Percentiles rank a stretch among this genome's conserved stretches.
Conservation (phyloP, 345 rosid genomes). For the rapeseed (Brassica napus) region DNA sequence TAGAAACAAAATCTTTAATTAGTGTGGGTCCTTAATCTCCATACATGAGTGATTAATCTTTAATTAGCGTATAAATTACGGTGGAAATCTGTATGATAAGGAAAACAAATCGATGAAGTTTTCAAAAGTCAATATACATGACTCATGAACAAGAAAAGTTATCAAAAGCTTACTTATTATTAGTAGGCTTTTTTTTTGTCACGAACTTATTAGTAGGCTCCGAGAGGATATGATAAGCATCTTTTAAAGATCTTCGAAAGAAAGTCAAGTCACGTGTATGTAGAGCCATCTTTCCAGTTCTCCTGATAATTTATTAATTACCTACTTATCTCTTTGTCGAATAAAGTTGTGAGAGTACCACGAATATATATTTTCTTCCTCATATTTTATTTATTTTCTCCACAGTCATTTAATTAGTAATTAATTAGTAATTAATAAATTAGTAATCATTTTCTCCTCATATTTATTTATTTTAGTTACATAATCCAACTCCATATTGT, state of each 20-base stretch:
- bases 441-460: not conserved
- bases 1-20: not conserved
- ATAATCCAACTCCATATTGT: not conserved
- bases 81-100: not conserved
- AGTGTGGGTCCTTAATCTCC: not conserved
- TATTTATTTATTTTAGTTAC: not conserved
- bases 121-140: not conserved
- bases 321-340: slow-evolving; percentile 22
- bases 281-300: slow-evolving; percentile 15
- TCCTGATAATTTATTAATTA: slow-evolving; percentile 21
- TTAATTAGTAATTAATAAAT: not conserved
- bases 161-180: not conserved
- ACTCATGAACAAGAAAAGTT: not conserved
- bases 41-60: slow-evolving; percentile 11
- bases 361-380: not conserved
- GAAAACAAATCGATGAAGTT: not conserved
- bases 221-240: slow-evolving; percentile 25
- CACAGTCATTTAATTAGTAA: not conserved
- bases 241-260: slow-evolving; percentile 21
- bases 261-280: slow-evolving; percentile 39
- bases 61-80: slow-evolving; percentile 18
- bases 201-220: not conserved
- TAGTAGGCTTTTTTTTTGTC: too few species aligned
- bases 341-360: slow-evolving; percentile 16
- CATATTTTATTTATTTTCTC: not conserved